phyloP scores from a whole-genome alignment of 352 stramenopile genomes.

The Stephanocyclus meneghinianus region DNA sequence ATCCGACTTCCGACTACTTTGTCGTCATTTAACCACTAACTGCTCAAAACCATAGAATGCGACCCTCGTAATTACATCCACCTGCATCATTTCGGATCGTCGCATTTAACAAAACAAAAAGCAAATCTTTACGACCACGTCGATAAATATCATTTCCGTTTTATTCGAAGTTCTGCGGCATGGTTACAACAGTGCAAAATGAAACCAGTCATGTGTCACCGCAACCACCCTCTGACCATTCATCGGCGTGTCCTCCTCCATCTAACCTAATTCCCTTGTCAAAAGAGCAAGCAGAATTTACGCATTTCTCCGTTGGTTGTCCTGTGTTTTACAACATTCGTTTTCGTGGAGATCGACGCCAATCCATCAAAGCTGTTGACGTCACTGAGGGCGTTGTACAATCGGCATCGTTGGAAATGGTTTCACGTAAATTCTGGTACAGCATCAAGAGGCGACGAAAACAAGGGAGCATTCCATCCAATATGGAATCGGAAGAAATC shows the following conservation, averaged over 20 bases:
- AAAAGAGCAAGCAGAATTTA: not conserved
- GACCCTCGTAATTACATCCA: too few species aligned
- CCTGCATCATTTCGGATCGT: too few species aligned
- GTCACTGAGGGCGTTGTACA: not conserved
- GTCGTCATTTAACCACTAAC: too few species aligned
- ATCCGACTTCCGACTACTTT: too few species aligned
- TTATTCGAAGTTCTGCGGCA: too few species aligned
- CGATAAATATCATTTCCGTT: too few species aligned
- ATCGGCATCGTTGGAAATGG: not conserved
- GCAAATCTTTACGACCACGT: too few species aligned
- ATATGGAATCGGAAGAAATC: not conserved
- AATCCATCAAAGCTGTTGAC: not conserved
- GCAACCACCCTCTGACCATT: too few species aligned
- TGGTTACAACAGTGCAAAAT: too few species aligned
- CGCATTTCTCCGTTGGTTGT: not conserved
- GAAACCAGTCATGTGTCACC: too few species aligned
- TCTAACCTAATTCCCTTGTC: not conserved
- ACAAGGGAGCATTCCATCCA: not conserved
- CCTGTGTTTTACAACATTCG: constrained; percentile 6
- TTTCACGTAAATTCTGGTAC: constrained; percentile 4
- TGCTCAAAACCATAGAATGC: too few species aligned
- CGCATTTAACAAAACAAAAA: too few species aligned
- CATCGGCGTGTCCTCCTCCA: not conserved
- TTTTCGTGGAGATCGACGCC: not conserved
- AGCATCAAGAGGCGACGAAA: not conserved